Conservation (phyloP, 345 rosid species). For the Eucalyptus cloeziana region DNA sequence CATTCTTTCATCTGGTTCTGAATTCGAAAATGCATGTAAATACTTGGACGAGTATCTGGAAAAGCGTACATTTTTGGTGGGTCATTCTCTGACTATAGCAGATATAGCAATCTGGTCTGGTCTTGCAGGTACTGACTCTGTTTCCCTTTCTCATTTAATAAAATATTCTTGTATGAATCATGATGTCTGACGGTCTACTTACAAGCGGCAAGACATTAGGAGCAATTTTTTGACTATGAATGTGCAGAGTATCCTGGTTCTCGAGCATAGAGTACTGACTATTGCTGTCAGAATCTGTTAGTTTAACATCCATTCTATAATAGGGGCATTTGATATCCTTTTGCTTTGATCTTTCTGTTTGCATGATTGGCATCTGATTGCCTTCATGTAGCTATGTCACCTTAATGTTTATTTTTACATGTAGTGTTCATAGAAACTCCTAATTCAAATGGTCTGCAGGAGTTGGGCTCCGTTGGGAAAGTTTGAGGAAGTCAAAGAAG, state of each 20-base stretch:
- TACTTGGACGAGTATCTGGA: conserved; percentile 42
- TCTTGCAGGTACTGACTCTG: conserved; percentile 46
- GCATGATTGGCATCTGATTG: neutral
- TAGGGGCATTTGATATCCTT: neutral
- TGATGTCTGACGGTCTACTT: neutral
- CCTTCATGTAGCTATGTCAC: neutral
- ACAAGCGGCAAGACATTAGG: neutral
- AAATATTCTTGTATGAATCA: neutral
- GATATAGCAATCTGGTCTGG: conserved; percentile 87
- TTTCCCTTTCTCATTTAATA: neutral
- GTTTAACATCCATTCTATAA: neutral
- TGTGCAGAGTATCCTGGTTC: neutral
- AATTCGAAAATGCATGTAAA: conserved; percentile 68
- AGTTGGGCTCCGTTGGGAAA: conserved; percentile 83
- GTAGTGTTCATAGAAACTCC: neutral
- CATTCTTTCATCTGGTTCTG: conserved; percentile 60
- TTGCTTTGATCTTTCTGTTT: neutral
- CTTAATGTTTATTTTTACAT: neutral
- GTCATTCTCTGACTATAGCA: conserved; percentile 56
- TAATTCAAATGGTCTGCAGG: conserved; percentile 20
- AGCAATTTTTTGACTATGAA: neutral
- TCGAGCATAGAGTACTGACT: neutral
- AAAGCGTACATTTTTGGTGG: conserved; percentile 57
- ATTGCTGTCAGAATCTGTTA: neutral
- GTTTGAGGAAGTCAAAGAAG: conserved; percentile 87